Evolutionary conservation across 495 filamentous ascomycete species (phyloP), one percentile per base, ranked within the genome.

Genomic region (Chaetomium tenue): DNA sequence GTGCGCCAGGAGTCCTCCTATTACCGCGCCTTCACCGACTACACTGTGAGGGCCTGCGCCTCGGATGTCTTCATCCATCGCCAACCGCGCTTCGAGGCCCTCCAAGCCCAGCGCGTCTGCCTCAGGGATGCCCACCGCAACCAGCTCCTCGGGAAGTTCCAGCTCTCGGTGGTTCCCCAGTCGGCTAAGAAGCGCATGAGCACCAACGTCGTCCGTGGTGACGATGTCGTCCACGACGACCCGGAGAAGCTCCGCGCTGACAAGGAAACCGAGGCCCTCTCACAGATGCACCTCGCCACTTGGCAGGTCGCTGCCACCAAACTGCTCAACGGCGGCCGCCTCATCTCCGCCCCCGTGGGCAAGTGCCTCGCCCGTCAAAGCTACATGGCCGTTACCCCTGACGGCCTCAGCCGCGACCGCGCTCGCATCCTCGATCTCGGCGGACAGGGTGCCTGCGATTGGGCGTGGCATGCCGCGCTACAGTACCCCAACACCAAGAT

Each of bases 401-500:
- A 77, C 58, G 79, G 82, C 40, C 73, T 78, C 26, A 72, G 74
- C 53, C 74, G 76, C 30, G 79, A 83, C 61, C 78, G 82, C 47
- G 83, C 84, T 4, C 81, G 91, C 37, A 89, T 98, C 54, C 83
- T 98, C 42, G 94, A 98, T 71, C 86, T 98, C 37, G 92, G 90
- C 23, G 94, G 94, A 48, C 88, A 92, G 71, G 83, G 86, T 5
- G 83, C 89, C 13, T 91, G 91, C 72, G 92, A 95, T 76, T 98
- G 94, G 94, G 95, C 89, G 30, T 98, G 94, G 94, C 87, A 93
- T 73, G 87, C 90, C 37, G 92, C 94, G 0, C 80, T 88, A 37
- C 89, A 91, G 71, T 92, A 92, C 73, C 90, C 88, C 15, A 87
- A 92, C 70, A 86, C 88, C 53, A 91, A 89, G 73, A 86, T 96